phyloP scores from a whole-genome alignment of 2,329 filamentous ascomycete species.

The Sporothrix pallida region DNA sequence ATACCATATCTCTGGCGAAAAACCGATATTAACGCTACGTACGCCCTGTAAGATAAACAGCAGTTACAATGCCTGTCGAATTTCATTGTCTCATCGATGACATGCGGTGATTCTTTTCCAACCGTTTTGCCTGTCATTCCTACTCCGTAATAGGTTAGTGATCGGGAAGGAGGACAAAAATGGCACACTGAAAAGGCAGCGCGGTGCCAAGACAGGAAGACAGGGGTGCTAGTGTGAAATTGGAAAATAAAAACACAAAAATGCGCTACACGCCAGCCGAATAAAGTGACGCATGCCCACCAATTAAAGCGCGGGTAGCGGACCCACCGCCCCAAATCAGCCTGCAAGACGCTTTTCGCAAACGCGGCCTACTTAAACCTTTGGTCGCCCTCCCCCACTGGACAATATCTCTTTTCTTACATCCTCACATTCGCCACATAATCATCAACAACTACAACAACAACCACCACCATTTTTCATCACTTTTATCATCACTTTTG shows the following conservation, averaged over 20 bases:
- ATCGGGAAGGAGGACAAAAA: conserved; percentile 1
- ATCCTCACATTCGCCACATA: conserved; percentile 44
- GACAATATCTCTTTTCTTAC: conserved; percentile 46
- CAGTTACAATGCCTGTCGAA: too few relatives aligned
- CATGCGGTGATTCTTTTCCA: too few relatives aligned
- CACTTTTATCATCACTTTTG: conserved; percentile 31
- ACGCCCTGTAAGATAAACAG: too few relatives aligned
- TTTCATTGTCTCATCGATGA: too few relatives aligned
- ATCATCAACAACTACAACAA: conserved; percentile 43
- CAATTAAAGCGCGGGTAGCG: background rate
- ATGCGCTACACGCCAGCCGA: conserved; percentile 17
- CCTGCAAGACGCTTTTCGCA: conserved; percentile 43
- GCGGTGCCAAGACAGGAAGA: background rate
- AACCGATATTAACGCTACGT: too few relatives aligned
- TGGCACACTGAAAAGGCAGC: background rate
- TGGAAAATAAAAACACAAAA: conserved; percentile 27
- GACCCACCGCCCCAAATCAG: conserved; percentile 44
- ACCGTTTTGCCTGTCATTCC: too few relatives aligned
- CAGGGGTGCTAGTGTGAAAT: background rate
- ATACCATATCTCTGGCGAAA: too few relatives aligned
- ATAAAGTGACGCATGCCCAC: background rate
- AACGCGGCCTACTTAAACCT: conserved; percentile 48
- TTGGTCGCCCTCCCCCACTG: conserved; percentile 52
- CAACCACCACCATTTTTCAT: conserved; percentile 40
- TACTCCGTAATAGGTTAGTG: background rate